A percentile compares a stretch with the other conserved stretches of the same genome.
These are phyloP conservation scores for Allomyces macrogynus DNA, from an alignment of 192 early-diverging fungal genomes.

Conservation along the genomic window DNA sequence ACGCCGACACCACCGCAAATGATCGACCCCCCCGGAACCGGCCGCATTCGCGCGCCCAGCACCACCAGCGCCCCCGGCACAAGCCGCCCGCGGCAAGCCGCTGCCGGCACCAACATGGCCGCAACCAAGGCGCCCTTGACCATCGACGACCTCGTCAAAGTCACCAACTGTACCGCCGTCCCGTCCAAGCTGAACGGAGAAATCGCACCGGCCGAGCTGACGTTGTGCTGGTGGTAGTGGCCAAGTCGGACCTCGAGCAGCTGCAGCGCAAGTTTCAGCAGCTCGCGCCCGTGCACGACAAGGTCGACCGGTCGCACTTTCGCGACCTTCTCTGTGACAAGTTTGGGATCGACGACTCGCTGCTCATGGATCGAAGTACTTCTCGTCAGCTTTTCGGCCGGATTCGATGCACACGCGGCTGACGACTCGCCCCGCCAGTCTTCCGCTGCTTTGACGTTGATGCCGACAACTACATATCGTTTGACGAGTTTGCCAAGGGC, in stretches of 20 bases:
- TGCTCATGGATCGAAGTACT: conserved; percentile 37
- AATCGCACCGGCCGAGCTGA: too few species aligned
- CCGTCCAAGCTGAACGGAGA: not conserved
- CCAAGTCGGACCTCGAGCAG: conserved; percentile 21
- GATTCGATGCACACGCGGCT: too few species aligned
- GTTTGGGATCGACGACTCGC: conserved; percentile 35
- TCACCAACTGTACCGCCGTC: not conserved
- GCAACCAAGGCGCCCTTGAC: not conserved
- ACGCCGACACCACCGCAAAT: too few species aligned
- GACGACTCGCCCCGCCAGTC: conserved; percentile 11
- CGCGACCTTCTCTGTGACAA: conserved; percentile 32
- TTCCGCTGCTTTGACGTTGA: conserved; percentile 38
- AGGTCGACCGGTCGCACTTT: conserved; percentile 32
- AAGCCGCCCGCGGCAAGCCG: too few species aligned
- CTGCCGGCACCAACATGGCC: too few species aligned
- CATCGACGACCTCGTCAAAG: not conserved
- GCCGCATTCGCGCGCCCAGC: too few species aligned
- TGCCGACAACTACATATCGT: conserved; percentile 35
- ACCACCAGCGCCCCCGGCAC: too few species aligned
- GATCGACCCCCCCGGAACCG: too few species aligned
- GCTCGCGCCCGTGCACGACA: conserved; percentile 17
- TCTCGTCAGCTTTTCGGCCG: not conserved
- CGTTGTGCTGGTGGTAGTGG: conserved; percentile 9
- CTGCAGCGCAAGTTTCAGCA: conserved; percentile 17
- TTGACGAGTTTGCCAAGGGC: conserved; percentile 32